Evolutionary conservation across 2,329 filamentous ascomycete species (phyloP).

Genomic region (Lecanoromycetidae sp.): DNA sequence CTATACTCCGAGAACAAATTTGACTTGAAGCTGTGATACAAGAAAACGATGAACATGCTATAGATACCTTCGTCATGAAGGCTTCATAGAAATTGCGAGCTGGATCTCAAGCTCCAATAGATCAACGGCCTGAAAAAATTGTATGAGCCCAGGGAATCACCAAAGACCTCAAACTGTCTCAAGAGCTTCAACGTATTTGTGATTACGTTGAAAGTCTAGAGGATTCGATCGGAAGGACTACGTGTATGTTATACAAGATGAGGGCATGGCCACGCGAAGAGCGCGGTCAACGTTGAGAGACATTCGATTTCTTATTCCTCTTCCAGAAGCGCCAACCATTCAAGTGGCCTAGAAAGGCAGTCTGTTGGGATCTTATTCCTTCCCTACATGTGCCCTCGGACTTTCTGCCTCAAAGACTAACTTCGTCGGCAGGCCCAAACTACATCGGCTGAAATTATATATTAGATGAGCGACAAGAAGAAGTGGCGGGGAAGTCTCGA

Average conservation of each 20-base stretch:
- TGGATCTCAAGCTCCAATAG: not conserved
- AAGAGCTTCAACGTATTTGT: not conserved
- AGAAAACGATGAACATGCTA: not conserved
- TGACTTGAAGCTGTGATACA: not conserved
- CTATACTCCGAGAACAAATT: not conserved
- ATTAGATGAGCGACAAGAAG: not conserved
- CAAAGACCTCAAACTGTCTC: not conserved
- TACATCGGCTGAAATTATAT: not conserved
- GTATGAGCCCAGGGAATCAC: not conserved
- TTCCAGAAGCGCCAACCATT: not conserved
- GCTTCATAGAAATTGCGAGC: not conserved
- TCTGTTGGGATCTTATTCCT: not conserved
- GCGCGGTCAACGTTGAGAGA: no score
- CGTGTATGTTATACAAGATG: not conserved
- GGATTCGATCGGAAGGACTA: not conserved
- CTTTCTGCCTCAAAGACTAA: not conserved
- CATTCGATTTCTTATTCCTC: not conserved
- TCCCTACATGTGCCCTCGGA: not conserved
- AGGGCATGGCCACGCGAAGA: not conserved
- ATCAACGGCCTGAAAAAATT: not conserved
- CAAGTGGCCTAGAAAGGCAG: not conserved
- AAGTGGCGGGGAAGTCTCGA: not conserved
- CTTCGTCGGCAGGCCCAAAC: not conserved
- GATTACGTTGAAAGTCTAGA: not conserved
- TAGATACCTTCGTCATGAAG: not conserved